phyloP scores from a whole-genome alignment of 768 basidiomycete species.

The Termitomyces sp. region DNA sequence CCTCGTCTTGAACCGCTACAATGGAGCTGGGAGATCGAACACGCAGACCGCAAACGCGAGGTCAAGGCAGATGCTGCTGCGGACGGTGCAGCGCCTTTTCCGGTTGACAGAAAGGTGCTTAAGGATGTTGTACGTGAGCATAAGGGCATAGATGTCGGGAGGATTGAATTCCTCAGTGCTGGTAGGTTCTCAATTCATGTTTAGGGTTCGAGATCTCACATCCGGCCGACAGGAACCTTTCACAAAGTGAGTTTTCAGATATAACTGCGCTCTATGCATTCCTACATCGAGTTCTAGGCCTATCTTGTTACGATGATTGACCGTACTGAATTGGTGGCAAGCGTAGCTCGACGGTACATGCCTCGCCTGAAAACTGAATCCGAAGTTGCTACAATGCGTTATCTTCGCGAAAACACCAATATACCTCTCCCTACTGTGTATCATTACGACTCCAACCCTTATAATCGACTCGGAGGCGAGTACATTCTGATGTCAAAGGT shows the following conservation, averaged over 20 bases:
- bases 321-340: conserved; percentile 59
- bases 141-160: conserved; percentile 56
- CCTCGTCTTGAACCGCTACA: conserved; percentile 27
- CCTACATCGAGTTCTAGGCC: conserved; percentile 38
- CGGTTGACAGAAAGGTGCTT: conserved; percentile 67
- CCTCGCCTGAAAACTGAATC: conserved; percentile 82
- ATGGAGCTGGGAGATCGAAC: conserved; percentile 73
- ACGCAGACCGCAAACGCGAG: conserved; percentile 62
- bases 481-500: conserved; percentile 88
- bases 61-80: conserved; percentile 54
- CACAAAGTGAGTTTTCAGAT: conserved; percentile 50
- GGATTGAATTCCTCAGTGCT: conserved; percentile 69
- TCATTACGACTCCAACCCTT: conserved; percentile 77
- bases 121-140: conserved; percentile 76
- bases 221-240: conserved; percentile 57
- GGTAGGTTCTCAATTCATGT: conserved; percentile 38
- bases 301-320: conserved; percentile 68
- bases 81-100: conserved; percentile 62
- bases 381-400: conserved; percentile 82
- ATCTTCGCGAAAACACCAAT: conserved; percentile 61
- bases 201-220: conserved; percentile 5
- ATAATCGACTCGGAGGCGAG: conserved; percentile 79
- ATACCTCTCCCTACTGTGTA: conserved; percentile 75
- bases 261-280: background rate
- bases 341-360: conserved; percentile 83